phyloP scores from a whole-genome alignment of 2,329 filamentous ascomycete species.

The Metarhizium anisopliae region DNA sequence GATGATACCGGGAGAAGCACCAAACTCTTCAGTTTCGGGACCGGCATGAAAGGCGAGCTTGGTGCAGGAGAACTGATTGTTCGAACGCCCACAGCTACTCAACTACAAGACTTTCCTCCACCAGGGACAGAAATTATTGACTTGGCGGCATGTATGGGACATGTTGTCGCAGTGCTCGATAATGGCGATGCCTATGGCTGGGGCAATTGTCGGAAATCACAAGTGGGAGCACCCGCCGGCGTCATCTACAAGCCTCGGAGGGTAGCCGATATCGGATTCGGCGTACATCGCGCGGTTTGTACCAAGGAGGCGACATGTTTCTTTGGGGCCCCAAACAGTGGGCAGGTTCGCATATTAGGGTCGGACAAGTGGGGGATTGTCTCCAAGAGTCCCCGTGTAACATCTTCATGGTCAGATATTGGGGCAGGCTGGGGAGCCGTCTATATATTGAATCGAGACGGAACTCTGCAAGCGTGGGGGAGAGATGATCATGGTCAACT shows the following conservation, averaged over 20 bases:
- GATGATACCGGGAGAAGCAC: constrained; percentile 34
- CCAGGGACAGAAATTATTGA: constrained; percentile 47
- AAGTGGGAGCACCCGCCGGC: constrained; percentile 55
- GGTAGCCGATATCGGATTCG: constrained; percentile 51
- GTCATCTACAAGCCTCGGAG: constrained; percentile 51
- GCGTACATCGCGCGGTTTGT: constrained; percentile 59
- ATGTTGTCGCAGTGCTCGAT: constrained; percentile 63
- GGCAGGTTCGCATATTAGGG: constrained; percentile 59
- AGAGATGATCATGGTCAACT: constrained; percentile 80
- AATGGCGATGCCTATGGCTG: constrained; percentile 78
- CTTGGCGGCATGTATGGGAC: constrained; percentile 66
- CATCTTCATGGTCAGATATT: constrained; percentile 57
- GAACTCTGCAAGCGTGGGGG: constrained; percentile 64
- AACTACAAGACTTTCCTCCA: constrained; percentile 57
- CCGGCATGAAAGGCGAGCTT: constrained; percentile 62
- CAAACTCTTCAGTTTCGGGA: constrained; percentile 54
- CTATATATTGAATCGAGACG: constrained; percentile 56
- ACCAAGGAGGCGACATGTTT: constrained; percentile 82
- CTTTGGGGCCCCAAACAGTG: constrained; percentile 43
- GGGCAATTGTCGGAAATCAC: constrained; percentile 80
- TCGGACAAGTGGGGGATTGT: constrained; percentile 63
- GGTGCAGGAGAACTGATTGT: constrained; percentile 50
- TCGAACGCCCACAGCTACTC: constrained; percentile 35
- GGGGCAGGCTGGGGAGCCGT: constrained; percentile 76
- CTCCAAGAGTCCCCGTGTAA: constrained; percentile 42